Evolutionary conservation across 192 early-diverging fungal species (phyloP).

Genomic region (Linnemannia schmuckeri): DNA sequence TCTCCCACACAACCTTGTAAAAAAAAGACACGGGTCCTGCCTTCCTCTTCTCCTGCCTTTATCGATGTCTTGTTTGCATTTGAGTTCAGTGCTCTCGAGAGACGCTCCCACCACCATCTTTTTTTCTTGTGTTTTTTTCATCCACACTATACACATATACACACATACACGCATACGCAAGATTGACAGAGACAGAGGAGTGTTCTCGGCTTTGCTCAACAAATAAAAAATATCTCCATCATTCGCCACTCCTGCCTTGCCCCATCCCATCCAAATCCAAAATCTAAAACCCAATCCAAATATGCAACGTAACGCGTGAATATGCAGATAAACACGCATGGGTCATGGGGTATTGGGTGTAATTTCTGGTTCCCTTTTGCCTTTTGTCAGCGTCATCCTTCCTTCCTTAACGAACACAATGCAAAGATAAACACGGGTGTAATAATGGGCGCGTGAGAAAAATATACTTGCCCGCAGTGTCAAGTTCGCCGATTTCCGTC

Average conservation of each 20-base stretch:
- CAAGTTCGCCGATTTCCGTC: conserved; percentile 88
- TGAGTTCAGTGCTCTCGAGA: conserved; percentile 24
- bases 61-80: not conserved
- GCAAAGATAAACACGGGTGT: not conserved
- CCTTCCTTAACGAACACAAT: not conserved
- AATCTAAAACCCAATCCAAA: conserved; percentile 10
- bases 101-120: not conserved
- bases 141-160: not conserved
- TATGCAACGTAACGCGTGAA: not conserved
- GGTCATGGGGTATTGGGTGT: not conserved
- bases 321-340: not conserved
- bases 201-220: not conserved
- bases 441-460: not conserved
- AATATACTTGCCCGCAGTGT: conserved; percentile 78
- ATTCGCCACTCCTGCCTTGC: not conserved
- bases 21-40: not conserved
- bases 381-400: not conserved
- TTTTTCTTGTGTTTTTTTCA: not conserved
- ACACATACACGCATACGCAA: too few species aligned
- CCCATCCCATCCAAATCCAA: not conserved
- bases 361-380: not conserved
- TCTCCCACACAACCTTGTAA: not conserved
- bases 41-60: not conserved
- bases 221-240: not conserved
- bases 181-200: not conserved